Evolutionary conservation across 371 early-diverging fungal genomes (phyloP), one percentile per base, ranked within the genome.

Genomic region (Mortierella sp.): DNA sequence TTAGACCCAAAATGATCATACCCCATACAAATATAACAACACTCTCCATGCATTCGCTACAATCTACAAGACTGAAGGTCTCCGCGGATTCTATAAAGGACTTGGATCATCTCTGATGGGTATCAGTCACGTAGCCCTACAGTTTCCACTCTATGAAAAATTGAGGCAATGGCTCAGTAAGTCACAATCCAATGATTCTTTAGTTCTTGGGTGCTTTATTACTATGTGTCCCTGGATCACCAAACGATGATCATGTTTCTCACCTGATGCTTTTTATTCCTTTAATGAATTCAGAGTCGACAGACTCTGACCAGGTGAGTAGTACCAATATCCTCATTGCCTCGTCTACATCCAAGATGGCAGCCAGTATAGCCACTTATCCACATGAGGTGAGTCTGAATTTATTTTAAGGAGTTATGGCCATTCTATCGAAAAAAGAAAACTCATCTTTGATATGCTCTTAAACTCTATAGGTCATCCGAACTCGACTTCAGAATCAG

Each of bases 101-200:
- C 85, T 97, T 19, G 95, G 93, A 12, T 91, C 96, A 26, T 92
- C 94, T 12, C 76, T 99, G 57, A 84, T 98, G 70, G 99, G 99
- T 47, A 92, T 97, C 11, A 88, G 89, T 37, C 99, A 99, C 84
- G 97, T 95, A 4, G 96, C 94, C 7, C 88, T 99, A 9, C 97
- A 97, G 77, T 99, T 98, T 72, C 97, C 98, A 44, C 82, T 97
- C 29, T 98, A 98, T 84, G 99, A 98, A 82, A 85, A 89, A 62
- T 82, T 98, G 57, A 97, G 97, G 75, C 26, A 72, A 21, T 84
- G 82, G 81, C 77, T 90, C 30, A 83, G 89, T 88, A 87, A 82
- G 88, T 84, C 11, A 37, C 37, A 37, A 37, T 37, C 37, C 37
- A 37, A 3, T 37, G 3, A 2, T 25, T 29, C 23, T 46, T 25